Evolutionary conservation across 768 basidiomycete genomes (phyloP).

Genomic region (Pholiota microspora): DNA sequence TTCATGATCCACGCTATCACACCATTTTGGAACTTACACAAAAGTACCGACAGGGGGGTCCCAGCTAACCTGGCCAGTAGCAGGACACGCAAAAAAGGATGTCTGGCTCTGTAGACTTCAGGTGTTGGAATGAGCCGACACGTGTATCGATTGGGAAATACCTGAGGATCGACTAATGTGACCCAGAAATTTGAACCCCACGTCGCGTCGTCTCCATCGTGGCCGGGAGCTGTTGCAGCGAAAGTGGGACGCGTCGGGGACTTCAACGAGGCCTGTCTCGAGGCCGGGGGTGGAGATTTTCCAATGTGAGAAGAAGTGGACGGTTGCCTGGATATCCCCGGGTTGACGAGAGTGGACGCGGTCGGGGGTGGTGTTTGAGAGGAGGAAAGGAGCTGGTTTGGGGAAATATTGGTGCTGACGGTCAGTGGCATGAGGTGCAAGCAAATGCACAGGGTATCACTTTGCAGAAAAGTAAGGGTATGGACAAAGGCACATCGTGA

Average conservation of each 20-base stretch:
- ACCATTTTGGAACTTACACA: conserved; percentile 51
- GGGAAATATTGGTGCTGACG: conserved; percentile 18
- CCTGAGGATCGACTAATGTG: conserved; percentile 88
- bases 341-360: conserved; percentile 11
- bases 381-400: conserved; percentile 11
- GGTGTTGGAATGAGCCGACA: conserved; percentile 3
- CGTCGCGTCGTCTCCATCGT: conserved; percentile 45
- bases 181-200: conserved; percentile 97
- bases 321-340: conserved; percentile 16
- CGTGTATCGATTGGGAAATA: conserved; percentile 28
- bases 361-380: conserved; percentile 19
- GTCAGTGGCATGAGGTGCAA: conserved; percentile 20
- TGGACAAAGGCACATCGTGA: conserved; percentile 9
- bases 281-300: conserved; percentile 17
- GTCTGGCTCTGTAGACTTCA: conserved; percentile 43
- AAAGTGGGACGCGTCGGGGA: conserved; percentile 22
- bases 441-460: conserved; percentile 15
- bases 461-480: conserved; percentile 4
- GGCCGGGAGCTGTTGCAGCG: conserved; percentile 11
- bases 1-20: conserved; percentile 15
- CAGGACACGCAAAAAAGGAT: conserved; percentile 90
- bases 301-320: conserved; percentile 21
- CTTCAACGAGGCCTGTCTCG: conserved; percentile 25
- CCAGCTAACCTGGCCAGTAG: conserved; percentile 91
- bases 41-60: conserved; percentile 88